Evolutionary conservation across 371 early-diverging fungal genomes (phyloP).

Genomic region (Amoeboaphelidium protococcarum): DNA sequence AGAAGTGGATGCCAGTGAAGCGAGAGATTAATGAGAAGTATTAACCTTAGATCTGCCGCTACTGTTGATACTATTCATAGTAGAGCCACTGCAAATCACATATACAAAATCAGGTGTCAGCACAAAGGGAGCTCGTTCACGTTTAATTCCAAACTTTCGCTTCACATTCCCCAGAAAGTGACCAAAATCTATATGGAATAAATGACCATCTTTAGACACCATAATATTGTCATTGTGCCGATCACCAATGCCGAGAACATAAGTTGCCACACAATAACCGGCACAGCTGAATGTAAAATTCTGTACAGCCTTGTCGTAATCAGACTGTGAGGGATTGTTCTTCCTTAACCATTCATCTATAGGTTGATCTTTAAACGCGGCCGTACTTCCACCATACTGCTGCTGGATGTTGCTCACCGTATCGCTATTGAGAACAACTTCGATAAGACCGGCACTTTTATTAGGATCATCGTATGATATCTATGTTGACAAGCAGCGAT

Average conservation of each 20-base stretch:
- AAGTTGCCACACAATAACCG: slow-evolving; percentile 10
- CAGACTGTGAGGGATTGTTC: slow-evolving; percentile 4
- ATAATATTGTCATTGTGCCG: slow-evolving; percentile 13
- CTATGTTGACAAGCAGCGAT: slow-evolving; percentile 5
- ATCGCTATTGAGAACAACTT: slow-evolving; percentile 2
- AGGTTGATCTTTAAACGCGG: slow-evolving; percentile 8
- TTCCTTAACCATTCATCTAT: slow-evolving; percentile 4
- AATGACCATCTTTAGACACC: slow-evolving; percentile 3
- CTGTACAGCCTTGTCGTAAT: slow-evolving; percentile 3
- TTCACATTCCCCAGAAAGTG: slow-evolving; percentile 11
- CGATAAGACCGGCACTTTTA: slow-evolving; percentile 3
- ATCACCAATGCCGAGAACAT: slow-evolving; percentile 13
- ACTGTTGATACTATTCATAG: too few species aligned
- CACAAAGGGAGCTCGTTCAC: slow-evolving; percentile 8
- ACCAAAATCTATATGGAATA: slow-evolving; percentile 15
- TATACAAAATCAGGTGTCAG: slow-evolving; percentile 7
- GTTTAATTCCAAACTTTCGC: slow-evolving; percentile 7
- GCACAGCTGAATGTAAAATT: slow-evolving; percentile 6
- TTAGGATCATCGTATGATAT: too few species aligned
- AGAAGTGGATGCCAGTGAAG: too few species aligned
- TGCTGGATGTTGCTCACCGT: slow-evolving; percentile 6
- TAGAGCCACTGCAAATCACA: slow-evolving; percentile 4
- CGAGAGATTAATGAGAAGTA: too few species aligned
- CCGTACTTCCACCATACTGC: slow-evolving; percentile 5
- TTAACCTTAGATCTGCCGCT: too few species aligned